A percentile compares a stretch with the other conserved stretches of the same genome.
Conservation (phyloP, 345 rosid genomes). For the Eucalyptus sideroxylon region DNA sequence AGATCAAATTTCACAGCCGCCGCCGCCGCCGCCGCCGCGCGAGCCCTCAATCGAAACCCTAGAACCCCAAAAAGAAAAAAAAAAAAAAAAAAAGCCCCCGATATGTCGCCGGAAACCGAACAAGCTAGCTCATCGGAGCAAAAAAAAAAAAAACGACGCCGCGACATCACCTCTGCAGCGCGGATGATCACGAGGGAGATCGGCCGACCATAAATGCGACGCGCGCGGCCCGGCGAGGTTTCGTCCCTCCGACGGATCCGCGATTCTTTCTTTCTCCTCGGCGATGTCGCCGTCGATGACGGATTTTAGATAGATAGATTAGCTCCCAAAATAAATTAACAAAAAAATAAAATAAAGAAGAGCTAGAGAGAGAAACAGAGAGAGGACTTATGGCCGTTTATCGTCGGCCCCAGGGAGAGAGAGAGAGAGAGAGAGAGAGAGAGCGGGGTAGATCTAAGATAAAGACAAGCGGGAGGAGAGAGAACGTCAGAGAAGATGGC, state of each 20-base stretch:
- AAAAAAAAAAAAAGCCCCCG: fast-evolving
- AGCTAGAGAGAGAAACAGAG: background rate
- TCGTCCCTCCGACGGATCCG: background rate
- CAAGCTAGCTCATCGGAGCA: background rate
- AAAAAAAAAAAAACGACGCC: background rate
- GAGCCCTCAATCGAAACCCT: background rate
- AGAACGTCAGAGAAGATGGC: background rate
- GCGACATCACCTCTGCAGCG: background rate
- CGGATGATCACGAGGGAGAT: slow-evolving; percentile 26
- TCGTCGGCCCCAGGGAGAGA: slow-evolving; percentile 2
- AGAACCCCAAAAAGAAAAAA: background rate
- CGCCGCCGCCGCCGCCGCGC: background rate
- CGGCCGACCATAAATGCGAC: slow-evolving; percentile 29
- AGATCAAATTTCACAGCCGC: background rate
- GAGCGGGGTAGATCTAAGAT: background rate
- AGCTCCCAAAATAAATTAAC: background rate
- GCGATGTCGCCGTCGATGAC: background rate
- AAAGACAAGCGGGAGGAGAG: background rate
- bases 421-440: background rate
- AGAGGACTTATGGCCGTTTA: background rate
- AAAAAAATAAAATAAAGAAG: background rate
- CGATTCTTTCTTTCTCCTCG: background rate
- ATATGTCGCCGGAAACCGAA: background rate
- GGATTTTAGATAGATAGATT: background rate
- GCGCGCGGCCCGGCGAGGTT: background rate